phyloP scores from a whole-genome alignment of 1,284 basidiomycete genomes.

The Microbotryum lychnidis-dioicae region DNA sequence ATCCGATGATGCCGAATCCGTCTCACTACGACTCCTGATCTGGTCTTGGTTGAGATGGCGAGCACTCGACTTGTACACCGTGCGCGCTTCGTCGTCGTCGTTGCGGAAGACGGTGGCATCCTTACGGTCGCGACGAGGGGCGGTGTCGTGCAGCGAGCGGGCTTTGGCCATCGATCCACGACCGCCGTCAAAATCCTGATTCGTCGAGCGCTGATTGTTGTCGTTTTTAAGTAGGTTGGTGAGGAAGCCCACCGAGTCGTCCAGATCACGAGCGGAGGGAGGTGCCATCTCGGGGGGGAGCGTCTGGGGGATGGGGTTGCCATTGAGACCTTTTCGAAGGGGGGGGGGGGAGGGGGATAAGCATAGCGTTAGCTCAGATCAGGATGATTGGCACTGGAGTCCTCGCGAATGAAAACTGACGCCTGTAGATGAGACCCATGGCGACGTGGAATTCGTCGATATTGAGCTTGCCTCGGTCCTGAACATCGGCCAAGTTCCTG shows the following conservation, averaged over 20 bases:
- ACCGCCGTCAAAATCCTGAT: conserved; percentile 27
- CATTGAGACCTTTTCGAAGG: conserved; percentile 63
- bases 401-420: conserved; percentile 48
- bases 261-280: conserved; percentile 83
- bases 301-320: conserved; percentile 77
- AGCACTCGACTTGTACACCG: conserved; percentile 68
- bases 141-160: conserved; percentile 36
- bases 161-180: conserved; percentile 25
- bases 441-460: conserved; percentile 96
- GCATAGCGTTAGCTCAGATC: neutral
- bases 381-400: conserved; percentile 8
- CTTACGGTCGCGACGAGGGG: conserved; percentile 48
- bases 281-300: conserved; percentile 86
- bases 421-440: conserved; percentile 94
- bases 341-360: neutral
- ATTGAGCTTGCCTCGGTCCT: conserved; percentile 88
- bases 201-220: conserved; percentile 51
- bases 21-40: conserved; percentile 65
- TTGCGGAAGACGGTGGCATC: conserved; percentile 94
- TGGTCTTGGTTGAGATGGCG: conserved; percentile 81
- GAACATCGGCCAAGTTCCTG: conserved; percentile 80
- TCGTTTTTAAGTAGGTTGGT: conserved; percentile 86
- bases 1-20: conserved; percentile 59
- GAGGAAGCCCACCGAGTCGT: conserved; percentile 82
- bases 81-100: conserved; percentile 52